Evolutionary conservation across 495 filamentous ascomycete genomes (phyloP), one percentile per base, ranked within the genome.

Genomic region (Lasiosphaeris hirsuta): DNA sequence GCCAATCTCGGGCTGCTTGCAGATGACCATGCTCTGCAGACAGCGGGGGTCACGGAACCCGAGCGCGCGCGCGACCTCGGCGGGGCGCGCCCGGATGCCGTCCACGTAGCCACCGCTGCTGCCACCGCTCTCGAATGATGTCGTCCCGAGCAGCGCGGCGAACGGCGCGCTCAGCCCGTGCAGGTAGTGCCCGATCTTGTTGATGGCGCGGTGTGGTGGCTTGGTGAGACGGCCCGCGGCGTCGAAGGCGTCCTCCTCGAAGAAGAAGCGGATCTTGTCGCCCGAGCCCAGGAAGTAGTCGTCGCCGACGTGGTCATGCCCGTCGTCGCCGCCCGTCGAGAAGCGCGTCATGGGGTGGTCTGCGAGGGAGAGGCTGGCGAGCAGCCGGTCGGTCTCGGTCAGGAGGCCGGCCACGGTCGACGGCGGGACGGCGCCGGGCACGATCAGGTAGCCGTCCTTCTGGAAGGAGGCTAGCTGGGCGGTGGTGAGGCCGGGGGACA

Each of bases 1-100:
- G 18, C 94, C 94, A 37, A 98, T 97, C 69, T 92, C 89, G 7
- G 94, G 93, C 72, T 97, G 94, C 69, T 98, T 98, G 81, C 90
- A 96, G 60, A 98, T 98, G 7, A 97, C 81, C 94, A 98, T 98
- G 63, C 87, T 92, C 77, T 98, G 94, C 57, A 98, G 77, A 51
- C 71, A 74, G 15, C 75, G 59, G 0, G 94, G 91, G 65, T 94
- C 86, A 0, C 52, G 56, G 72, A 96, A 96, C 1, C 86, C 84
- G 10, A 98, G 73, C 1, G 77, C 79, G 13, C 72, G 72, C 7
- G 92, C 91, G 19, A 98, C 85, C 11, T 78, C 80, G 1, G 83
- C 84, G 0, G 77, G 72, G 40, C 68, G 68, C 43, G 65, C 69
- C 8, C 66, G 57, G 11, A 60, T 57, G 8, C 37, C 59, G 2